Base-by-base conservation (phyloP, 1,284 basidiomycete genomes). In the Malassezia sp. region DNA sequence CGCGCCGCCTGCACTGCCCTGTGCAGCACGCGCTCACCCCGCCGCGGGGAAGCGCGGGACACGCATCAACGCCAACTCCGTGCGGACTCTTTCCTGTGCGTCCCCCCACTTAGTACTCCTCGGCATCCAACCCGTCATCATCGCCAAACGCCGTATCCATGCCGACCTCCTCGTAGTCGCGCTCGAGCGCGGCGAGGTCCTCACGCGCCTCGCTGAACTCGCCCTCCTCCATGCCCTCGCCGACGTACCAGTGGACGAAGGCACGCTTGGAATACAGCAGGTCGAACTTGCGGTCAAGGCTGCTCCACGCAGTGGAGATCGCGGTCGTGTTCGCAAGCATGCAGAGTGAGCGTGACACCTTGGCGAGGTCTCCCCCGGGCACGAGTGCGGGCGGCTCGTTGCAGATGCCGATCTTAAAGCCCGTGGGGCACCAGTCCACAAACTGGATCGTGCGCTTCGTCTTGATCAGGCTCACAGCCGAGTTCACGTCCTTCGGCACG, bases 151-250 rank as follows among this genome's bases (percentile, higher is more conserved):
- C 85, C 41, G 84, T 84, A 76, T 90, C 87, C 50, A 85, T 82
- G 63, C 86, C 87, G 71, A 93, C 88, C 51, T 57, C 59, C 45
- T 67, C 63, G 54, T 66, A 68, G 53, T 68, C 66, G 75, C 93
- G 91, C 77, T 95, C 90, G 51, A 95, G 80, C 12, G 90, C 90
- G 30, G 90, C 90, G 51, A 95, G 80, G 73, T 95, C 90, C 75
- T 95, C 90, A 60, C 90, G 84, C 22, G 89, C 90, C 75, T 95
- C 90, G 37, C 85, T 88, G 75, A 95, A 91, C 75, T 96, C 90
- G 71, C 90, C 89, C 76, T 95, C 90, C 73, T 95, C 90, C 90
- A 95, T 96, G 75, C 90, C 90, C 74, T 93, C 89, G 61, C 89
- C 89, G 55, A 88, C 85, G 63, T 90, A 91, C 62, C 63, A 70